Percentiles rank a stretch among this genome's conserved stretches.
Evolutionary conservation across 768 basidiomycete species (phyloP).

Genomic region (Obba rivulosa): DNA sequence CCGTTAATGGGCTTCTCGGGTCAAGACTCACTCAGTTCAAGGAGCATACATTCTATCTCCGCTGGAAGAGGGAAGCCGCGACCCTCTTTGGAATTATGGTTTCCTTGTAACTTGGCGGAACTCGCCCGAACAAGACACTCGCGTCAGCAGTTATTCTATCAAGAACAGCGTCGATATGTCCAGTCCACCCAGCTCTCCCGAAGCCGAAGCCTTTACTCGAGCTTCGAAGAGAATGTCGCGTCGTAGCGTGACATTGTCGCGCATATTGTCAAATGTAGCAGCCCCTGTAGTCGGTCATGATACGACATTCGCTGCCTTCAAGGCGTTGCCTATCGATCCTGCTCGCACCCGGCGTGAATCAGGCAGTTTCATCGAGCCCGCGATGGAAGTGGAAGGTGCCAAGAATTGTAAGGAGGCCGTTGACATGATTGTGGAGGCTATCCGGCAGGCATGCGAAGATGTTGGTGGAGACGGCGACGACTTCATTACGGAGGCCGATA

Average conservation of each 20-base stretch:
- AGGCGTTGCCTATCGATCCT: conserved; percentile 71
- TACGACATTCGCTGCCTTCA: conserved; percentile 67
- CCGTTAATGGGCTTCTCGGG: background rate
- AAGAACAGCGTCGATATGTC: conserved; percentile 52
- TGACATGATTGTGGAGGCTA: conserved; percentile 66
- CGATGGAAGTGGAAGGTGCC: conserved; percentile 57
- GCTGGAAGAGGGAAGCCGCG: conserved; percentile 86
- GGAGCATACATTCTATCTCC: conserved; percentile 96
- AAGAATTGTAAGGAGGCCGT: conserved; percentile 73
- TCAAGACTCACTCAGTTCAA: conserved; percentile 22
- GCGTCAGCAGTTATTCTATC: conserved; percentile 82
- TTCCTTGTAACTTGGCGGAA: conserved; percentile 80
- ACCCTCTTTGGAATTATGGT: conserved; percentile 84
- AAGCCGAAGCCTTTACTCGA: conserved; percentile 5
- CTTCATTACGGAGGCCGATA: conserved; percentile 62
- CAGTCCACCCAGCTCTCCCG: conserved; percentile 15
- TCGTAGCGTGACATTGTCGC: conserved; percentile 21
- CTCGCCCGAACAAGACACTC: conserved; percentile 57
- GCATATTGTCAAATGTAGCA: conserved; percentile 33
- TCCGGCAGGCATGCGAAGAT: conserved; percentile 63
- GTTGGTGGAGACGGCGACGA: conserved; percentile 41
- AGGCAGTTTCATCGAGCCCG: conserved; percentile 49
- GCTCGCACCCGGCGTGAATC: conserved; percentile 42
- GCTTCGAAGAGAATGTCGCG: conserved; percentile 9
- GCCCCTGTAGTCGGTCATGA: conserved; percentile 28